Base-by-base conservation (phyloP, 2,329 filamentous ascomycete genomes). In the Alternaria novae-zelandiae region DNA sequence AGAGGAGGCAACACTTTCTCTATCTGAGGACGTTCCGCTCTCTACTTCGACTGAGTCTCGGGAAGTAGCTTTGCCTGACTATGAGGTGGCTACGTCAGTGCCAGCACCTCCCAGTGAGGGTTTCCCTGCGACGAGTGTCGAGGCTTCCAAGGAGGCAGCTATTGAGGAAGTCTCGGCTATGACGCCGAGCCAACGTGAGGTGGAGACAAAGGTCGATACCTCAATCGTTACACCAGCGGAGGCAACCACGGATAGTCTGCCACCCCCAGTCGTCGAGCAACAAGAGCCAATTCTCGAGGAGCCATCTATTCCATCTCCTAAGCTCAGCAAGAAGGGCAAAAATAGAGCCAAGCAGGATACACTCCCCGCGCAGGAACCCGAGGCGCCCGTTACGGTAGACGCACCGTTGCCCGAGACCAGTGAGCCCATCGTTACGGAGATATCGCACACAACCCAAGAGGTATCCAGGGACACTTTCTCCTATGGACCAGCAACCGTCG, bases 321-420 rank as follows among this genome's bases (percentile, higher is more conserved):
- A 80, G 66, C 73, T 72, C 62, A 76, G 78, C 30, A 82, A 83
- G 71, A 83, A 83, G 54, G 78, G 80, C 26, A 82, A 82, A 70
- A 81, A 81, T 53, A 83, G 83, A 63, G 74, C 71, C 13, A 66
- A 70, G 50, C 49, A 66, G 23, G 46, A 58, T 50, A 49, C 55
- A 3, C 13, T 57, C 9, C 43, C 26, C 11, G 59, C 28, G 41
- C 51, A 64, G 12, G 49, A 62, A 43, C 30, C 47, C 6, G 54
- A 43, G 25, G 8, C 4, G 17, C 20, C 55, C 10, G 23, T 46
- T 43, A 17, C 26, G 8, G 30, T 32, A 23, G 21, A 21, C 8
- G 41, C 13, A 17, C 28, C 36, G n/a, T 45, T 36, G 20, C 28
- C 47, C 17, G 21, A 45, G 25, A 17, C 28, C 10, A 11, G 21